Percentiles rank a stretch among this genome's conserved stretches.
phyloP scores from a whole-genome alignment of 2,329 filamentous ascomycete species.

The Arachnomyces sp. region DNA sequence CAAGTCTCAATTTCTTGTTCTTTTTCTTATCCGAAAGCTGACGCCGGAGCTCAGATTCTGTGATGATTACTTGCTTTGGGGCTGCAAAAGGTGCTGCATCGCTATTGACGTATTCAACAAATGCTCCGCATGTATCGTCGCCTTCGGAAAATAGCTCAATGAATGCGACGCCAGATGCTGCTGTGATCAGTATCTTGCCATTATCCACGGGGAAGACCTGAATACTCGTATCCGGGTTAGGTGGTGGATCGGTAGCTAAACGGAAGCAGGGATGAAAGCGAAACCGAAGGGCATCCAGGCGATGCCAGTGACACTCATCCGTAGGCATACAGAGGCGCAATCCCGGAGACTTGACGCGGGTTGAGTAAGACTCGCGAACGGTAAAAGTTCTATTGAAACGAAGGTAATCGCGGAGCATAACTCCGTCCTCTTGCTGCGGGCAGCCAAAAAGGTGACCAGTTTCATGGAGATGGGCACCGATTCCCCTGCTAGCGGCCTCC shows the following conservation, averaged over 20 bases:
- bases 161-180: conserved; percentile 74
- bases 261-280: conserved; percentile 85
- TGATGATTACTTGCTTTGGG: conserved; percentile 66
- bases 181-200: conserved; percentile 66
- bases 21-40: conserved; percentile 65
- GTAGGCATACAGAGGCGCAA: conserved; percentile 61
- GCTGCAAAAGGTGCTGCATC: conserved; percentile 46
- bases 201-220: conserved; percentile 81
- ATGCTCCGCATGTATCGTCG: conserved; percentile 75
- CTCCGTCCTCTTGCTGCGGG: conserved; percentile 79
- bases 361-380: conserved; percentile 74
- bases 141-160: conserved; percentile 73
- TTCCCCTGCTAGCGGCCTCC: conserved; percentile 92
- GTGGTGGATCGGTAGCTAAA: conserved; percentile 64
- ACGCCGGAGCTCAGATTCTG: conserved; percentile 65
- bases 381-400: conserved; percentile 77
- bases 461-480: conserved; percentile 88
- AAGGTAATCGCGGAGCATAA: conserved; percentile 87
- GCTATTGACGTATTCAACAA: conserved; percentile 69
- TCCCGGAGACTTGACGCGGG: conserved; percentile 75
- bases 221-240: conserved; percentile 63
- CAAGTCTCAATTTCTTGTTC: conserved; percentile 57
- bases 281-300: conserved; percentile 81
- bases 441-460: conserved; percentile 85
- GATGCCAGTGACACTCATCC: conserved; percentile 88